phyloP scores from a whole-genome alignment of 148 eudicot species.

The Fagopyrum esculentum region DNA sequence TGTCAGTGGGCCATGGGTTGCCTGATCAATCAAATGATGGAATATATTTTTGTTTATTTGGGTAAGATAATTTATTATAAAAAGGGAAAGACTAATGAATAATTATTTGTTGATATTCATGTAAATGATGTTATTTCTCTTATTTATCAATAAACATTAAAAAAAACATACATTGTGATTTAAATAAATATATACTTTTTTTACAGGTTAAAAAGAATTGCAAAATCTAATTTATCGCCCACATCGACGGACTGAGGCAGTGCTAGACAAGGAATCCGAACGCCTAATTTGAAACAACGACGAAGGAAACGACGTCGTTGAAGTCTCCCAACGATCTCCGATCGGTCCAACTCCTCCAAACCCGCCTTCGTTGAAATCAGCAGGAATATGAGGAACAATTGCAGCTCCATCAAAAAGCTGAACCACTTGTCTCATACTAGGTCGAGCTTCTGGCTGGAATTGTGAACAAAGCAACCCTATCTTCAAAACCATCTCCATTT shows the following conservation, averaged over 20 bases:
- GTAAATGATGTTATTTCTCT: neutral
- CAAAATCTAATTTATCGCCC: neutral
- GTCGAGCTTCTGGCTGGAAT: constrained; percentile 23
- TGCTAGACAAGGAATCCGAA: constrained; percentile 6
- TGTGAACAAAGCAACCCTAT: constrained; percentile 33
- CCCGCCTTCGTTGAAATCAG: neutral
- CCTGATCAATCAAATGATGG: neutral
- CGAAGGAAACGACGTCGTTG: neutral
- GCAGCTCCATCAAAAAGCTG: constrained; percentile 20
- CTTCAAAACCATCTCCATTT: constrained; percentile 30
- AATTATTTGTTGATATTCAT: neutral
- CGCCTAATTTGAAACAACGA: neutral
- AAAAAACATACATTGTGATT: neutral
- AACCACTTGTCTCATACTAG: constrained; percentile 34
- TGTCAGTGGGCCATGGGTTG: neutral
- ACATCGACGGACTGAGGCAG: neutral
- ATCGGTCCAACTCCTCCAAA: neutral
- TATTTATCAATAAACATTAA: neutral
- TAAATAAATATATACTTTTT: neutral
- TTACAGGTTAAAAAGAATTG: neutral
- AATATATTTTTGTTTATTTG: neutral
- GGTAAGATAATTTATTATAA: neutral
- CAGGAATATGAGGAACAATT: neutral
- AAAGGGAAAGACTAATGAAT: neutral
- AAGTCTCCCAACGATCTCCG: neutral